These are phyloP conservation scores for Canavalia gladiata DNA, from an alignment of 306 rosid genomes.

Conservation along the genomic window DNA sequence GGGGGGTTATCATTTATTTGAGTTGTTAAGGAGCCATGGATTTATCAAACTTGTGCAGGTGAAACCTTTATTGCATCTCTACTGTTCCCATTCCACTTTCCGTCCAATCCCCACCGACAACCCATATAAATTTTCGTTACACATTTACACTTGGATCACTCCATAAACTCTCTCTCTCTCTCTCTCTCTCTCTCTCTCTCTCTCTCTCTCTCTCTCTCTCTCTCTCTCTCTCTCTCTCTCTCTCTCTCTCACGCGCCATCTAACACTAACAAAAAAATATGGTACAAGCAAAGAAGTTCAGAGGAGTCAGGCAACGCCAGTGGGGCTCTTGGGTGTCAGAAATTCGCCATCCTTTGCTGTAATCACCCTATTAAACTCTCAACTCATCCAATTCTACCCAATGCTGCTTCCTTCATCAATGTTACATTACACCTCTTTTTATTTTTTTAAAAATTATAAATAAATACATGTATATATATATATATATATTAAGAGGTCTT, in stretches of 20 bases:
- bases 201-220: conserved; percentile 32
- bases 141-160: no score
- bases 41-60: conserved; percentile 70
- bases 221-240: conserved; percentile 8
- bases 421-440: neutral
- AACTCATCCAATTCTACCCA: neutral
- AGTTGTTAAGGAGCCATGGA: conserved; percentile 68
- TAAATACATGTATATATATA: neutral
- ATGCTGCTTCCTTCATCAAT: conserved; percentile 12
- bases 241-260: conserved; percentile 22
- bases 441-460: no score
- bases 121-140: conserved; percentile 49
- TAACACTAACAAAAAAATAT: conserved; percentile 39
- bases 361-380: conserved; percentile 38
- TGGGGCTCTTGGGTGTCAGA: conserved; percentile 99
- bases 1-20: conserved; percentile 53
- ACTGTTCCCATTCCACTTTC: conserved; percentile 56
- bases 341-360: conserved; percentile 98
- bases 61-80: conserved; percentile 75
- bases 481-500: neutral
- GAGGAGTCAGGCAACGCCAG: conserved; percentile 99
- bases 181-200: conserved; percentile 12
- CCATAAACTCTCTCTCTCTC: conserved; percentile 45
- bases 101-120: conserved; percentile 78
- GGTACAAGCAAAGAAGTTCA: conserved; percentile 93